These are phyloP conservation scores for Cucurbitaria berberidis DNA, from an alignment of 2,329 filamentous ascomycete genomes.

Conservation along the genomic window DNA sequence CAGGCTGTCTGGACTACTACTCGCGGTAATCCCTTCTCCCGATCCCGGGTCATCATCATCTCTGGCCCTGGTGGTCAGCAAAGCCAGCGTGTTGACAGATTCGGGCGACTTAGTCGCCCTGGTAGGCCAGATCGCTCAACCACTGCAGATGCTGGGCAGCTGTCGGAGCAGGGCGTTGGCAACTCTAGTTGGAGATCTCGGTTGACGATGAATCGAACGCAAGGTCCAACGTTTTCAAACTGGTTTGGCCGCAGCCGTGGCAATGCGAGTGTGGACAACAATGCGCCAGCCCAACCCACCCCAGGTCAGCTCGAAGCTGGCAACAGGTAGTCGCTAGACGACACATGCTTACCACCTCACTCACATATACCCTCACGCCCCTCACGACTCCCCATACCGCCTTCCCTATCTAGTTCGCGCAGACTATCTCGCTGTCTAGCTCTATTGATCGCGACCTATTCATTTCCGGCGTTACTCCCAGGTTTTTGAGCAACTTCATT, in stretches of 20 bases:
- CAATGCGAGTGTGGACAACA: constrained; percentile 21
- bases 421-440: background rate
- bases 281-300: constrained; percentile 30
- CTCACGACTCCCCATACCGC: background rate
- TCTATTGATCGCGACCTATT: background rate
- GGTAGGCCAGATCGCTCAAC: constrained; percentile 29
- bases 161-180: constrained; percentile 11
- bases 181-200: constrained; percentile 35
- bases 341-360: background rate
- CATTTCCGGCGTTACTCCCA: background rate
- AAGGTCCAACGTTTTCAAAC: constrained; percentile 26
- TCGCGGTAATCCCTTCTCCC: constrained; percentile 41
- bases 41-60: constrained; percentile 41
- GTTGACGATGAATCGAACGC: constrained; percentile 17
- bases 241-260: constrained; percentile 40
- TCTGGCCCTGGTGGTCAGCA: constrained; percentile 14
- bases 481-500: background rate
- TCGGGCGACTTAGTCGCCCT: constrained; percentile 35
- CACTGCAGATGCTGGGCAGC: constrained; percentile 12
- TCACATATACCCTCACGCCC: background rate
- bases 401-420: background rate
- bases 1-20: constrained; percentile 41
- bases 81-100: constrained; percentile 18
- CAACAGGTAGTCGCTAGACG: constrained; percentile 30
- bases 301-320: constrained; percentile 48